Conservation (phyloP, 2,329 filamentous ascomycete genomes). For the Epichloe sylvatica region DNA sequence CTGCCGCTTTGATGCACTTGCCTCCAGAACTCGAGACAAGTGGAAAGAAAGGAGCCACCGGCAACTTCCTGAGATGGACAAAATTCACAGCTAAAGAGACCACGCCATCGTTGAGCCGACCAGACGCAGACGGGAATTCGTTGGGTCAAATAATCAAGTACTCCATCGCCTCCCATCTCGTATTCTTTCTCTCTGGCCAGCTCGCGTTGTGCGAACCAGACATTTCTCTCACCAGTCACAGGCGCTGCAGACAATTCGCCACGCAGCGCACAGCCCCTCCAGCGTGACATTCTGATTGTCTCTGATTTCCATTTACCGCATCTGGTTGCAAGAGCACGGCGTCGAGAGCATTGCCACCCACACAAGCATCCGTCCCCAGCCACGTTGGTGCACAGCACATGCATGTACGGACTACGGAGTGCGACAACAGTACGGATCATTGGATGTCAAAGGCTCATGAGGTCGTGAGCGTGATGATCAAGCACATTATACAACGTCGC, state of each 20-base stretch:
- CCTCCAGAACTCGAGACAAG: not conserved
- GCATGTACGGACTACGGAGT: not conserved
- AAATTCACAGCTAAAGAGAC: not conserved
- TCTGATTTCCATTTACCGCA: not conserved
- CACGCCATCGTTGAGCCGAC: not conserved
- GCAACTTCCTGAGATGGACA: not conserved
- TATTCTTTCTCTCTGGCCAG: slow-evolving; percentile 3
- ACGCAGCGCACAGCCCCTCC: not conserved
- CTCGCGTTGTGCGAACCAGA: not conserved
- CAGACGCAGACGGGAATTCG: not conserved
- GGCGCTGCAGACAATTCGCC: not conserved
- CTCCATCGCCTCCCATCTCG: slow-evolving; percentile 4
- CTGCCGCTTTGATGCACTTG: not conserved
- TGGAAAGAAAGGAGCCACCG: not conserved
- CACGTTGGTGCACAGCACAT: not conserved
- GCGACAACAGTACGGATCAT: not conserved
- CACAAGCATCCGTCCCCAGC: not conserved
- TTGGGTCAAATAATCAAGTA: not conserved
- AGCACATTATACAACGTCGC: not conserved
- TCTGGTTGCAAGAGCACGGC: not conserved
- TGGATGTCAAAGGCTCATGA: not conserved
- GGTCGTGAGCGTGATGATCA: not conserved
- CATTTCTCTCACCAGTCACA: not conserved
- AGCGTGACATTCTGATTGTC: not conserved
- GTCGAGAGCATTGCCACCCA: slow-evolving; percentile 1